Percentiles rank a stretch among this genome's conserved stretches.
These are phyloP conservation scores for Exophiala dermatitidis DNA, from an alignment of 2,329 filamentous ascomycete genomes.

Conservation along the genomic window DNA sequence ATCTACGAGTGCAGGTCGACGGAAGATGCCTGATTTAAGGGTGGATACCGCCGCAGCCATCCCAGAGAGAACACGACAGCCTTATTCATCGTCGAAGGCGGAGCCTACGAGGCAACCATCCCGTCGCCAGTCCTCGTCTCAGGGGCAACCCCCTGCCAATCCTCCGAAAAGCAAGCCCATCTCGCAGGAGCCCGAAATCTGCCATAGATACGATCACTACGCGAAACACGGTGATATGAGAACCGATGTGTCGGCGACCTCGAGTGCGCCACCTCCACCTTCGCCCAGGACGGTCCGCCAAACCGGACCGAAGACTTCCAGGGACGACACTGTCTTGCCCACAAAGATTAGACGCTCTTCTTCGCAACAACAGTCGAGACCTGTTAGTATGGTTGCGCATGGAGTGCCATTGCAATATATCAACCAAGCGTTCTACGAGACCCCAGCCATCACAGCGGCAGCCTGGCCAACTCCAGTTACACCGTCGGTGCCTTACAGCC, in stretches of 20 bases:
- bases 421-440: constrained; percentile 9
- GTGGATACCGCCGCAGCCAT: constrained; percentile 31
- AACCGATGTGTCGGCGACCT: constrained; percentile 4
- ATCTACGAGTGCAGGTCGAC: constrained; percentile 44
- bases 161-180: constrained; percentile 9
- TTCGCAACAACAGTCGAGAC: constrained; percentile 8
- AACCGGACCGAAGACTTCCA: constrained; percentile 3
- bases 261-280: constrained; percentile 8
- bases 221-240: constrained; percentile 29
- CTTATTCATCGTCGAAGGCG: constrained; percentile 11
- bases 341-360: constrained; percentile 7
- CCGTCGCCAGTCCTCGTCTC: constrained; percentile 14
- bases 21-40: constrained; percentile 35
- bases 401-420: constrained; percentile 8
- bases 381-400: constrained; percentile 11
- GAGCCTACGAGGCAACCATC: constrained; percentile 2
- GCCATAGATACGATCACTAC: constrained; percentile 34
- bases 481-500: constrained; percentile 11
- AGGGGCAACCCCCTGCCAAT: constrained; percentile 8
- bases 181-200: constrained; percentile 30
- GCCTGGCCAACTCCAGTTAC: constrained; percentile 13
- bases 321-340: constrained; percentile 13
- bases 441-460: constrained; percentile 7
- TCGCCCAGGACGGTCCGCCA: constrained; percentile 13
- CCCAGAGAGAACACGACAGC: constrained; percentile 23